Base-by-base conservation (phyloP, 2,329 filamentous ascomycete genomes). In the Periconia macrospinosa region DNA sequence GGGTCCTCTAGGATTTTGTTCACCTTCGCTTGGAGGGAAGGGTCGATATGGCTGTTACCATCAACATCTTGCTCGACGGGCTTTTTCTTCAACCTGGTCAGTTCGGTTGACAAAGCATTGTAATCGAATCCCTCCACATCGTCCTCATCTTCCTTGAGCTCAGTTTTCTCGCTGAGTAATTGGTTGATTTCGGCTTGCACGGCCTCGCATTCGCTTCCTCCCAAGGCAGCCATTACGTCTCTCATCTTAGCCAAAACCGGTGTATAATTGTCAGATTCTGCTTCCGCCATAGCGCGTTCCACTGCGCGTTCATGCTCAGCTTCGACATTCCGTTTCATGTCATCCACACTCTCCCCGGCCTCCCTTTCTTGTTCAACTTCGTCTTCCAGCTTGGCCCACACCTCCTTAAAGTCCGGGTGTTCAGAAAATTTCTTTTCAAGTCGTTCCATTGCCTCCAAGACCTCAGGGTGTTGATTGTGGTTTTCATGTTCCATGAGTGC, bases 1-100 rank as follows among this genome's bases (percentile, higher is more conserved):
- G 70, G 70, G 45, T 72, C 69, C 41, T 64, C 54, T 61, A 73
- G 67, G 42, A 73, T 70, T 45, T 66, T 63, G 50, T 73, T 67
- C 35, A 72, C 65, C 41, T 69, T 65, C 41, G 69, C 67, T 47
- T 68, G 57, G 6, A 70, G 57, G n/a, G 69, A 65, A 2, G 67
- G 61, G 15, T 67, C 61, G 2, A 66, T 48, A n/a, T 64, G 54
- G 37, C 64, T 65, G 23, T 61, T 60, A 7, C 53, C 53, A 13
- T 56, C 54, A 7, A 55, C 55, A 10, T 47, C 40, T 9, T 14
- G 10, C 19, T 47, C 41, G 9, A 35, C 40, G 2, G 53, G 43
- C 18, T 45, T 30, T 6, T 57, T 47, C 3, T 56, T 59, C 3
- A 69, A 55, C 50, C 62, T 65, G 23, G 52, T 55, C 14, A 71